Percentiles rank a stretch among this genome's conserved stretches.
Conservation (phyloP, 129 eudicot species). For the Centella asiatica region DNA sequence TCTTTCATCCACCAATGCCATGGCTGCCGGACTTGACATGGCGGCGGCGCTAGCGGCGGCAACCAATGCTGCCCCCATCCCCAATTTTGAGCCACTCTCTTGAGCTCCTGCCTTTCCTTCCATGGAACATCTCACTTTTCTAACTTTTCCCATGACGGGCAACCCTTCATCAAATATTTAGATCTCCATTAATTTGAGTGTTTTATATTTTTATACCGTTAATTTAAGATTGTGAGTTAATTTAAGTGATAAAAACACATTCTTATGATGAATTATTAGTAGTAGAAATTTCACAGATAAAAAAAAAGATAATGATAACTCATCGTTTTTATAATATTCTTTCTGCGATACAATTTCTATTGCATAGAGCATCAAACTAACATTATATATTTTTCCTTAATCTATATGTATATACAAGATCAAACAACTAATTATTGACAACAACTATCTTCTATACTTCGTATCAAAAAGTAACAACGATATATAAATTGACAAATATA, state of each 20-base stretch:
- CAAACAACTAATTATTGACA: no score
- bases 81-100: conserved; percentile 28
- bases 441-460: no score
- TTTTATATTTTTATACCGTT: neutral
- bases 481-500: no score
- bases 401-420: no score
- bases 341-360: no score
- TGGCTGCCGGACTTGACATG: conserved; percentile 63
- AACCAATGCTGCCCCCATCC: conserved; percentile 49
- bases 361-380: no score
- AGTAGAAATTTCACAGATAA: no score
- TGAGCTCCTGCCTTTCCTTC: conserved; percentile 16
- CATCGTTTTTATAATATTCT: no score
- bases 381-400: no score
- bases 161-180: conserved; percentile 26
- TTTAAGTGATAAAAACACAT: neutral
- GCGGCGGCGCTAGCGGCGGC: conserved; percentile 58
- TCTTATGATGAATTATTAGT: no score
- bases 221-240: neutral
- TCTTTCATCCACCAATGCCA: conserved; percentile 96
- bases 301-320: no score
- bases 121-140: conserved; percentile 48
- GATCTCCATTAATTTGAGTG: neutral
- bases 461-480: no score
- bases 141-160: conserved; percentile 47